Conservation (phyloP, 495 filamentous ascomycete genomes). For the Neurospora cerealis region DNA sequence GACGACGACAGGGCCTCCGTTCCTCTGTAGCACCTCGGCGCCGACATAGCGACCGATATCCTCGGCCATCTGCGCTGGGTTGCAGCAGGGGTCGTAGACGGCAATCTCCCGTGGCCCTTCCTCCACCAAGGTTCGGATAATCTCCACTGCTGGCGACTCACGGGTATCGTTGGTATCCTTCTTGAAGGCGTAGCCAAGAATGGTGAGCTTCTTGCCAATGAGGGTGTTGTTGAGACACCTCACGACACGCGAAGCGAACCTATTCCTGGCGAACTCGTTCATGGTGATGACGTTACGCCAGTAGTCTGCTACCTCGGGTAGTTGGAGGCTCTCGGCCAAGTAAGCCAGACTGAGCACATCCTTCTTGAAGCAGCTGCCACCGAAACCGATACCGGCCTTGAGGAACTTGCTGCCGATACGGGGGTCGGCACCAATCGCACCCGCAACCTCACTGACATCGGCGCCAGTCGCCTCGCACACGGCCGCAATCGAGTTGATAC, state of each 20-base stretch:
- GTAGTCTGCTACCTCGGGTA: constrained; percentile 67
- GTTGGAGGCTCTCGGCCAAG: constrained; percentile 56
- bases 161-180: constrained; percentile 68
- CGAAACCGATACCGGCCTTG: constrained; percentile 67
- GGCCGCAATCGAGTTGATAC: constrained; percentile 67
- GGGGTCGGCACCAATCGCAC: constrained; percentile 55
- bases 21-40: constrained; percentile 19
- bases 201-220: constrained; percentile 57
- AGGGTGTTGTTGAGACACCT: constrained; percentile 56
- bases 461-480: constrained; percentile 71
- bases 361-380: constrained; percentile 74
- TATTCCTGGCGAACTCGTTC: constrained; percentile 63
- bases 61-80: constrained; percentile 22
- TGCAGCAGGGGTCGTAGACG: constrained; percentile 64
- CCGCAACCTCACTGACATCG: constrained; percentile 58
- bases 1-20: constrained; percentile 27
- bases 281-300: constrained; percentile 64
- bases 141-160: constrained; percentile 55
- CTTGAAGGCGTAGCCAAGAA: constrained; percentile 74
- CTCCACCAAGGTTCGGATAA: constrained; percentile 51
- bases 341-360: constrained; percentile 68
- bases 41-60: constrained; percentile 31
- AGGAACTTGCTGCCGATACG: constrained; percentile 65
- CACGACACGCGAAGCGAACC: constrained; percentile 55
- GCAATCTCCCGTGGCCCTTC: constrained; percentile 53